Evolutionary conservation across 306 rosid genomes (phyloP).

Genomic region (Alnus glutinosa): DNA sequence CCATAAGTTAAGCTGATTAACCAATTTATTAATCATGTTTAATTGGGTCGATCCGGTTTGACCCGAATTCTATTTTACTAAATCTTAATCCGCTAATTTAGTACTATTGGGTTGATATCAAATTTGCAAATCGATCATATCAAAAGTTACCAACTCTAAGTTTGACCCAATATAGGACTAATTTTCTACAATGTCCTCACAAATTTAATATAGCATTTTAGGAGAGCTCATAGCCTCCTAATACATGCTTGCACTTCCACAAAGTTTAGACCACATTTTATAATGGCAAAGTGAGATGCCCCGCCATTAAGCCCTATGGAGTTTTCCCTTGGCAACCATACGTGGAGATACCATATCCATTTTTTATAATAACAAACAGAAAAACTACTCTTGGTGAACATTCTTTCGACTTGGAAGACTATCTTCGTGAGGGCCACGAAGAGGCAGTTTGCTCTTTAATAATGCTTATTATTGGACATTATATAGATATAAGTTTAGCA

Average conservation of each 20-base stretch:
- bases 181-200: too few species aligned
- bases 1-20: too few species aligned
- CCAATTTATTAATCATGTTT: too few species aligned
- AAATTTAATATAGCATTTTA: background rate
- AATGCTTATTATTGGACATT: conserved; percentile 19
- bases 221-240: background rate
- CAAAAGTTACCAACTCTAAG: too few species aligned
- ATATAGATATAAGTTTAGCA: conserved; percentile 36
- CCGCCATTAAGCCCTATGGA: background rate
- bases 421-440: conserved; percentile 70
- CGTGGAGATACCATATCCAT: background rate
- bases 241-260: conserved; percentile 14
- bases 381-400: background rate
- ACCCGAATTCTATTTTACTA: too few species aligned
- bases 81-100: too few species aligned
- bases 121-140: too few species aligned
- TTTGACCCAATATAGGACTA: too few species aligned
- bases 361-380: background rate
- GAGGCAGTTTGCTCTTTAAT: background rate
- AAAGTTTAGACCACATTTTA: background rate
- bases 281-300: background rate
- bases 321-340: background rate
- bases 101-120: too few species aligned
- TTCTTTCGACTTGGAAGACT: conserved; percentile 20
- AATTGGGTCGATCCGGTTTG: too few species aligned